These are phyloP conservation scores for Lophiotrema nucula DNA, from an alignment of 495 filamentous ascomycete species.

Conservation along the genomic window DNA sequence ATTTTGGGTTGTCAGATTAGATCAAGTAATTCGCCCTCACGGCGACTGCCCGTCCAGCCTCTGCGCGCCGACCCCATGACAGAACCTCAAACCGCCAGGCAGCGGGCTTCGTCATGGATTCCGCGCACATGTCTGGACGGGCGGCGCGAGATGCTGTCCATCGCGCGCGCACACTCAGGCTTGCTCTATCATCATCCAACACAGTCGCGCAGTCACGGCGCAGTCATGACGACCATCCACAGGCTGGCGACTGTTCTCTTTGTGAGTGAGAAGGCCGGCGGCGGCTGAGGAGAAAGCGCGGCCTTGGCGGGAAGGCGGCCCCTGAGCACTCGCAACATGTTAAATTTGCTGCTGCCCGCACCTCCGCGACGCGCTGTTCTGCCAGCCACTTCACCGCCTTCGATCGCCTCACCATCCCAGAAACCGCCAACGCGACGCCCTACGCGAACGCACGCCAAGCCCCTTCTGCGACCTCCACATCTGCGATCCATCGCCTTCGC, in stretches of 20 bases:
- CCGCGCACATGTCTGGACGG: slow-evolving; percentile 11
- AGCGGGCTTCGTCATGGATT: slow-evolving; percentile 28
- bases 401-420: neutral
- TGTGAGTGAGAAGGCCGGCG: too few species aligned
- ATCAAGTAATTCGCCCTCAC: slow-evolving; percentile 40
- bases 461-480: neutral
- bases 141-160: slow-evolving; percentile 14
- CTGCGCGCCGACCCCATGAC: slow-evolving; percentile 11
- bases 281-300: too few species aligned
- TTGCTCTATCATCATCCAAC: slow-evolving; percentile 37
- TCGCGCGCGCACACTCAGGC: slow-evolving; percentile 8
- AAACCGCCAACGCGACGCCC: too few species aligned
- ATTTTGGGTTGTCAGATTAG: slow-evolving; percentile 40
- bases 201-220: neutral
- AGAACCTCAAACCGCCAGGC: slow-evolving; percentile 25
- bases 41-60: slow-evolving; percentile 18
- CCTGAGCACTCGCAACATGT: too few species aligned
- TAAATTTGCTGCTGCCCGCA: too few species aligned
- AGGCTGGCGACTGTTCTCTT: neutral
- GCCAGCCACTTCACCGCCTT: neutral
- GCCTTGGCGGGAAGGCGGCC: too few species aligned
- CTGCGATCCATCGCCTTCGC: neutral
- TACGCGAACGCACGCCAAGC: neutral
- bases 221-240: too few species aligned
- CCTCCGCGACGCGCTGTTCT: too few species aligned